Percentiles rank a stretch among this genome's conserved stretches.
Conservation (phyloP, 225 moss, liverwort and hornwort species). For the Sphagnum tenellum region DNA sequence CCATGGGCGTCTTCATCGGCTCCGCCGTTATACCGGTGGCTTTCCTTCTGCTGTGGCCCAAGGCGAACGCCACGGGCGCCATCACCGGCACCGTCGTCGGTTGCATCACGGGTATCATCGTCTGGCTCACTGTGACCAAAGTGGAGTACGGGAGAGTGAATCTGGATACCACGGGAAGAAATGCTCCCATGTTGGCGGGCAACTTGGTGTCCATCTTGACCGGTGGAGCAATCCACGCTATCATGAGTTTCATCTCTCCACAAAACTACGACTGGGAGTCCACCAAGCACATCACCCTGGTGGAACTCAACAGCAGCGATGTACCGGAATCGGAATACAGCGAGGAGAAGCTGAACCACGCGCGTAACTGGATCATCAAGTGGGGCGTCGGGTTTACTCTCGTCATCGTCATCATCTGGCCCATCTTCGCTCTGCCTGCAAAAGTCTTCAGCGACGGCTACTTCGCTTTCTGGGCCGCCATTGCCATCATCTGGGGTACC, state of each 20-base stretch:
- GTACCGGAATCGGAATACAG: conserved; percentile 67
- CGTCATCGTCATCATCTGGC: conserved; percentile 79
- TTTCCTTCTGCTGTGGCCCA: conserved; percentile 82
- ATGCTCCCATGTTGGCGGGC: conserved; percentile 85
- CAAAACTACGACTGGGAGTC: conserved; percentile 81
- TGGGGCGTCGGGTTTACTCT: conserved; percentile 75
- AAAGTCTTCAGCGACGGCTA: conserved; percentile 69
- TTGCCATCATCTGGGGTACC: conserved; percentile 79
- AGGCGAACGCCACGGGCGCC: conserved; percentile 70
- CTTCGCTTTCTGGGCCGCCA: conserved; percentile 87
- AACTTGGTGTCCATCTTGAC: conserved; percentile 84
- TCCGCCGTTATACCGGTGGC: conserved; percentile 91
- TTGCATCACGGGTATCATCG: conserved; percentile 33
- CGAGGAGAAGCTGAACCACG: conserved; percentile 61
- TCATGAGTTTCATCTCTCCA: conserved; percentile 39
- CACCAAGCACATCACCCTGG: conserved; percentile 68
- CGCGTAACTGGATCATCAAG: conserved; percentile 76
- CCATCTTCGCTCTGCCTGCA: conserved; percentile 68
- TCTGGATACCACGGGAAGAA: conserved; percentile 66
- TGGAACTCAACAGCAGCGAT: conserved; percentile 45
- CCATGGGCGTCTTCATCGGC: conserved; percentile 94
- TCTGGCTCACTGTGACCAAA: conserved; percentile 62
- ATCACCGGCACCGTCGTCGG: conserved; percentile 46
- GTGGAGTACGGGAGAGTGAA: conserved; percentile 56
- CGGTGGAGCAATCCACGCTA: conserved; percentile 66